Conservation (phyloP, 805 yeast genomes). For the Ogataea henricii region DNA sequence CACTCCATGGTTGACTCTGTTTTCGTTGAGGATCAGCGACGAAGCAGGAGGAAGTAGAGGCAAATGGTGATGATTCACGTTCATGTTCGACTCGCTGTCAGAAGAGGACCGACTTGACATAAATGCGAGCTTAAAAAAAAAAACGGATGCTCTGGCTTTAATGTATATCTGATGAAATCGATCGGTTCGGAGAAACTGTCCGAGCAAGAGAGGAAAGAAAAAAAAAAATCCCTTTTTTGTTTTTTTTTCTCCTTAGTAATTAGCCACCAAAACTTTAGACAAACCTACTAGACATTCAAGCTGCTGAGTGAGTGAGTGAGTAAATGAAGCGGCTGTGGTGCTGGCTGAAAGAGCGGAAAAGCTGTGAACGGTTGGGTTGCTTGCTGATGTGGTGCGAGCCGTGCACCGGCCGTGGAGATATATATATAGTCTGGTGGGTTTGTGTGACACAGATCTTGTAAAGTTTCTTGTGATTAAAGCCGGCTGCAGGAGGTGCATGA, state of each 20-base stretch:
- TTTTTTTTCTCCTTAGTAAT: not conserved
- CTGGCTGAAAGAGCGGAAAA: not conserved
- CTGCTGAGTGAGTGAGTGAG: too few species aligned
- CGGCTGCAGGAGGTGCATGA: constrained; percentile 4
- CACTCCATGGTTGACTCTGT: constrained; percentile 12
- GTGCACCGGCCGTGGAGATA: not conserved
- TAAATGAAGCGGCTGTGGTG: not conserved
- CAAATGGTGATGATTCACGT: constrained; percentile 8
- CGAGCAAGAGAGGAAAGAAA: not conserved
- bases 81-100: constrained; percentile 1
- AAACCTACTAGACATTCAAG: not conserved
- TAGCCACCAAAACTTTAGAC: not conserved
- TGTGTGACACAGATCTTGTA: constrained; percentile 2
- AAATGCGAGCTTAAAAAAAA: not conserved
- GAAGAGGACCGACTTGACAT: constrained; percentile 5
- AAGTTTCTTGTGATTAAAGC: not conserved
- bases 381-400: constrained; percentile 1
- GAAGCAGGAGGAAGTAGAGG: constrained; percentile 24
- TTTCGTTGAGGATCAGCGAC: constrained; percentile 17
- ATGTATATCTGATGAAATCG: not conserved
- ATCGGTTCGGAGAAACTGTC: constrained; percentile 9
- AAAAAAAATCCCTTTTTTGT: not conserved
- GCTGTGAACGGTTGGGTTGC: not conserved
- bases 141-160: not conserved
- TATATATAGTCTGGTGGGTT: not conserved